Evolutionary conservation across 768 basidiomycete genomes (phyloP).

Genomic region (Leucocoprinus leucothites): DNA sequence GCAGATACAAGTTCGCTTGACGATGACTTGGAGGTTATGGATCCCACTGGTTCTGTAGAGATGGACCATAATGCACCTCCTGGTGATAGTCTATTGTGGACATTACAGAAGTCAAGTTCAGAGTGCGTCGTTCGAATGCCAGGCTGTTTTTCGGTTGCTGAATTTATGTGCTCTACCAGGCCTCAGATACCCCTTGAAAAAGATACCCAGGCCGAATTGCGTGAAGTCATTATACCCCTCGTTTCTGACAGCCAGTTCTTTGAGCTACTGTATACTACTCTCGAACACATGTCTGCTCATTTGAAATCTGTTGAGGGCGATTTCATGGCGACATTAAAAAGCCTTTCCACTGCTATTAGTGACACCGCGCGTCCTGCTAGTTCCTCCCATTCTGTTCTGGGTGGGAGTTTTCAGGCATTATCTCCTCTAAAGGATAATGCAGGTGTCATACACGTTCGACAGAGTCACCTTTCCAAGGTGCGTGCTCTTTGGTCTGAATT

Average conservation of each 20-base stretch:
- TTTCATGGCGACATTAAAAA: constrained; percentile 41
- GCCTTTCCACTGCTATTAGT: constrained; percentile 35
- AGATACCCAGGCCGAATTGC: not conserved
- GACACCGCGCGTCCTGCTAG: constrained; percentile 42
- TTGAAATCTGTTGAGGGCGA: constrained; percentile 46
- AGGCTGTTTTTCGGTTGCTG: not conserved
- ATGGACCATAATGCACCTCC: constrained; percentile 4
- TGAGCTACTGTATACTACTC: constrained; percentile 58
- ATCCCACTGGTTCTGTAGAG: constrained; percentile 1
- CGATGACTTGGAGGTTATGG: constrained; percentile 2
- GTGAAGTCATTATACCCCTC: constrained; percentile 74
- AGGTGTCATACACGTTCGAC: constrained; percentile 26
- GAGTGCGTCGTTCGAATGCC: not conserved
- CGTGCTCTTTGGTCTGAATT: not conserved
- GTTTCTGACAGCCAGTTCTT: constrained; percentile 82
- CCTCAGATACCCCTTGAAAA: constrained; percentile 13
- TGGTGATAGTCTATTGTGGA: constrained; percentile 17
- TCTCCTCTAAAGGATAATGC: constrained; percentile 38
- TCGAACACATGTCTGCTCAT: constrained; percentile 51
- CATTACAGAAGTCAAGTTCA: constrained; percentile 14
- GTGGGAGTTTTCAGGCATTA: constrained; percentile 38
- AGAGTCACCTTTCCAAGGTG: constrained; percentile 23
- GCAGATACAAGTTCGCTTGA: constrained; percentile 5
- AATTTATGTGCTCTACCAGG: not conserved
- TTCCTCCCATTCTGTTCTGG: constrained; percentile 18